Evolutionary conservation across 2,329 filamentous ascomycete species (phyloP).

Genomic region (Sporothrix schenckii): DNA sequence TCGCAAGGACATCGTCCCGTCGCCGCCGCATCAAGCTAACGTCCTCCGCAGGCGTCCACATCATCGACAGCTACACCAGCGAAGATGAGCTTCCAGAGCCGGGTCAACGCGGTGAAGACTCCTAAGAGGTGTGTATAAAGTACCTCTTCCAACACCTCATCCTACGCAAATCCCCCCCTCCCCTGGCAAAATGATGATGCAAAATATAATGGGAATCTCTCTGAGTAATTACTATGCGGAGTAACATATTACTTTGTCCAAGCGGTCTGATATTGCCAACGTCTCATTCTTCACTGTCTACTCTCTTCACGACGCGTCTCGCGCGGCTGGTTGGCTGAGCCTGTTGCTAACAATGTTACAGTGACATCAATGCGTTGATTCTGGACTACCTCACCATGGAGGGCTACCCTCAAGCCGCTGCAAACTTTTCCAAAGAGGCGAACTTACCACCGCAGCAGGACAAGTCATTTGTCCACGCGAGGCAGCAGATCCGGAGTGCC

Average conservation of each 20-base stretch:
- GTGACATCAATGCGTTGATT: slow-evolving; percentile 92
- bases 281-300: slow-evolving; percentile 32
- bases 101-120: slow-evolving; percentile 80
- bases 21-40: slow-evolving; percentile 24
- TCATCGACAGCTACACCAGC: slow-evolving; percentile 71
- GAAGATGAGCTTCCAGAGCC: slow-evolving; percentile 75
- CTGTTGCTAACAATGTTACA: slow-evolving; percentile 46
- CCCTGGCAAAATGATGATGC: slow-evolving; percentile 70
- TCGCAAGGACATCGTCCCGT: neutral
- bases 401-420: slow-evolving; percentile 88
- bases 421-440: slow-evolving; percentile 91
- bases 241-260: slow-evolving; percentile 70
- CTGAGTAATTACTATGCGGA: slow-evolving; percentile 90
- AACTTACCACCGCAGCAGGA: slow-evolving; percentile 78
- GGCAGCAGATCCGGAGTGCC: slow-evolving; percentile 80
- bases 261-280: slow-evolving; percentile 37
- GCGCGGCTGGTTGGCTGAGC: neutral
- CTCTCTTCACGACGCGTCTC: neutral
- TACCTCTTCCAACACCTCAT: slow-evolving; percentile 26
- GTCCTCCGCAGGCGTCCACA: slow-evolving; percentile 63
- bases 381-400: slow-evolving; percentile 97
- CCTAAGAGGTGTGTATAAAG: slow-evolving; percentile 72
- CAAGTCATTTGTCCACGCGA: slow-evolving; percentile 70
- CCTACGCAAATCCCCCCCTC: slow-evolving; percentile 29
- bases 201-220: slow-evolving; percentile 99